Conservation (phyloP, 495 filamentous ascomycete species). For the Aspergillus cavernicola region DNA sequence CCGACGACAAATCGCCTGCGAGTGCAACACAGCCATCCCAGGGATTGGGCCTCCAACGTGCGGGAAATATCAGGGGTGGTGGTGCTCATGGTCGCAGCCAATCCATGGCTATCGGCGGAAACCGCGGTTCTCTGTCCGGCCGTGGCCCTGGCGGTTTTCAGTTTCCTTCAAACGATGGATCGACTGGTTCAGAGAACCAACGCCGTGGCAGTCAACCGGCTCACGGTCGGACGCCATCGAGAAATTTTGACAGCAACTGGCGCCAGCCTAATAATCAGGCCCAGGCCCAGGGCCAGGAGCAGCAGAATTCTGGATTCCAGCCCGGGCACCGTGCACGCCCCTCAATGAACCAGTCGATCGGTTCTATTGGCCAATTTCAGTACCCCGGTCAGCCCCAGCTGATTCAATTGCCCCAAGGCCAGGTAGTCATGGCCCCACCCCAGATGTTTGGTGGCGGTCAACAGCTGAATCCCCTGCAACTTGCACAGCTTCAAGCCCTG, state of each 20-base stretch:
- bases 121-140: slow-evolving; percentile 49
- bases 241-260: slow-evolving; percentile 98
- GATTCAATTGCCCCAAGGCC: slow-evolving; percentile 77
- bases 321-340: slow-evolving; percentile 82
- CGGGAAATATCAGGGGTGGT: slow-evolving; percentile 50
- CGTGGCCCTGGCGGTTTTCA: slow-evolving; percentile 67
- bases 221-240: slow-evolving; percentile 75
- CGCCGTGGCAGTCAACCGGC: slow-evolving; percentile 64
- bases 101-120: slow-evolving; percentile 63
- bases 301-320: slow-evolving; percentile 68
- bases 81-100: slow-evolving; percentile 60
- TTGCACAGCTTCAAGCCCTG: slow-evolving; percentile 87
- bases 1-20: slow-evolving; percentile 39
- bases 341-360: slow-evolving; percentile 84
- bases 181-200: slow-evolving; percentile 58
- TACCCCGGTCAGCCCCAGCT: slow-evolving; percentile 90
- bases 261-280: slow-evolving; percentile 74
- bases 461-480: slow-evolving; percentile 82
- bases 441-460: slow-evolving; percentile 77
- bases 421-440: slow-evolving; percentile 68
- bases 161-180: slow-evolving; percentile 60
- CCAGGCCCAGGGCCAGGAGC: slow-evolving; percentile 55
- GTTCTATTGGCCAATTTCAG: slow-evolving; percentile 81
- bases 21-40: slow-evolving; percentile 34
- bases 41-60: slow-evolving; percentile 43